Conservation (phyloP, 169 alveolate species). For the Babesia ovata region DNA sequence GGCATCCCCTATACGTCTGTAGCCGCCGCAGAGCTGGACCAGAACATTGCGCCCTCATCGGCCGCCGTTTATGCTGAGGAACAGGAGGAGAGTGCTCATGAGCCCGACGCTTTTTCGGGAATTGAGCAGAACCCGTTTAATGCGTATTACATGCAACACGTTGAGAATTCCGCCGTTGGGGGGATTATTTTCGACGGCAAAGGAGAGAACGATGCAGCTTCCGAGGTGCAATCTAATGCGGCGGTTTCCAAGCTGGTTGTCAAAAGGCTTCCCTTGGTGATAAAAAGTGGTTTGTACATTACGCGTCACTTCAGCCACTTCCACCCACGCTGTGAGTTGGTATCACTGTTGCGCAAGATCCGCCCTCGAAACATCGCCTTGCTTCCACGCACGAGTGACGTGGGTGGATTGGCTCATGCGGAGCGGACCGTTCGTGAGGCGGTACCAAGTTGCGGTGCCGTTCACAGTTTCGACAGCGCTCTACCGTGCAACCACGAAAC, state of each 20-base stretch:
- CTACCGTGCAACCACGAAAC: not conserved
- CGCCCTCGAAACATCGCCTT: constrained; percentile 27
- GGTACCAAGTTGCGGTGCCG: not conserved
- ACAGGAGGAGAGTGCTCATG: not conserved
- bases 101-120: not conserved
- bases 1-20: constrained; percentile 19
- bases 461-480: not conserved
- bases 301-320: constrained; percentile 28
- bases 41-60: not conserved
- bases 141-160: constrained; percentile 44
- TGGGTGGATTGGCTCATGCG: not conserved
- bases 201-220: not conserved
- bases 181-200: constrained; percentile 20
- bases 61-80: not conserved
- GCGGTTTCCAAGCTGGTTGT: constrained; percentile 13
- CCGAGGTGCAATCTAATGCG: not conserved
- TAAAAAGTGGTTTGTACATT: constrained; percentile 21
- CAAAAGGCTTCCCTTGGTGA: constrained; percentile 35
- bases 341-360: constrained; percentile 25
- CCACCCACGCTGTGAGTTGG: constrained; percentile 18
- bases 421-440: not conserved
- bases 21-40: constrained; percentile 20
- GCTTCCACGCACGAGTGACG: not conserved
- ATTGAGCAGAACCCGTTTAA: constrained; percentile 19
- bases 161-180: constrained; percentile 11